Base-by-base conservation (phyloP, 257 asterid genomes). In the Primulina huaijiensis region DNA sequence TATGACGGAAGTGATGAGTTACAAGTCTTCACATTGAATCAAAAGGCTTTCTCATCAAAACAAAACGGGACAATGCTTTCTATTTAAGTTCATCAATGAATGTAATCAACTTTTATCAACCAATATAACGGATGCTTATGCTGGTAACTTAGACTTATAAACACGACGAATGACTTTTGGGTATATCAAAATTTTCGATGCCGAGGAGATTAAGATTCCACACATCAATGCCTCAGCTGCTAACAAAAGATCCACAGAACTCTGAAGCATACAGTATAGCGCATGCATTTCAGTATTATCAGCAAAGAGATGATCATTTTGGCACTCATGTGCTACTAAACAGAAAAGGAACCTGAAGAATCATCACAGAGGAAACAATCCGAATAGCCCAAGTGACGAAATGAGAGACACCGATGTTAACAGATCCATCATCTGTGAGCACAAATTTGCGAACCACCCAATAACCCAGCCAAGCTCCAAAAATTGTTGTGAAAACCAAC, bases 381-480 rank as follows among this genome's bases (percentile, higher is more conserved):
- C 90, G 83, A 66, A 89, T 87, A 14, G 98, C 77, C 97, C 97
- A 89, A 37, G 88, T 80, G 62, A 87, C 85, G 71, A 90, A 90
- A 30, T 78, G 76, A 79, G 97, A 78, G 64, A 89, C 96, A 67
- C 90, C 87, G 2, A 4, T 53, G 71, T 93, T 95, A 84, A 93
- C 73, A 60, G 83, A 76, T 75, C 98, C 98, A 73, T 90, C 95
- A 67, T 87, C 89, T 10, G 80, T 76, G 73, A 89, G 94, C 58
- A 93, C 89, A 77, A 90, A 81, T 83, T 90, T 93, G 76, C 87
- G 97, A 58, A 93, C 96, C 69, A 79, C 90, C 97, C 93, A 88
- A 78, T 83, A 93, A 55, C 98, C 98, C 83, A 90, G 76, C 93
- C 95, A 90, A 67, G 98, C 92, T 82, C 98, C 98, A 63, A 77